Conservation (phyloP, 179 eudicot genomes). For the Carnegiea gigantea region DNA sequence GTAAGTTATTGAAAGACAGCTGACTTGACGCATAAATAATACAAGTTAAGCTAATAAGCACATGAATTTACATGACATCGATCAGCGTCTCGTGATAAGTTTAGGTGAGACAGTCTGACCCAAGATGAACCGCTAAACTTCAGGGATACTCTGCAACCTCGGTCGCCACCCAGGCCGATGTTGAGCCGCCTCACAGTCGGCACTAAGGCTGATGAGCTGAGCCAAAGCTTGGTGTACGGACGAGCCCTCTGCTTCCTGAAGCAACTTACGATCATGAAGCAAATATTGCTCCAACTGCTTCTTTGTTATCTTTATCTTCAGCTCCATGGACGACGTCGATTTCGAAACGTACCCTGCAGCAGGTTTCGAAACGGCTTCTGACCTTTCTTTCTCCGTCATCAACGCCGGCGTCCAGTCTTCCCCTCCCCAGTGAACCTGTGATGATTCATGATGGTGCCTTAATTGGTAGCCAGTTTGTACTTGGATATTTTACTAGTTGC, state of each 20-base stretch:
- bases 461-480: too few species aligned
- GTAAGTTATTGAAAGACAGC: background rate
- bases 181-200: background rate
- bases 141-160: background rate
- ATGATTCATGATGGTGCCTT: background rate
- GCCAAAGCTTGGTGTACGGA: slow-evolving; percentile 1
- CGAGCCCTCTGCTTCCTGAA: background rate
- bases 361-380: background rate
- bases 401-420: slow-evolving; percentile 9
- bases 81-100: too few species aligned
- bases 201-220: background rate
- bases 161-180: slow-evolving; percentile 2
- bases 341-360: background rate
- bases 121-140: background rate
- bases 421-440: background rate
- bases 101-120: too few species aligned
- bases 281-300: slow-evolving; percentile 3
- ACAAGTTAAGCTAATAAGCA: background rate
- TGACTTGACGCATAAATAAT: background rate
- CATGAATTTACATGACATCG: too few species aligned
- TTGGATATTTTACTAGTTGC: too few species aligned
- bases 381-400: background rate
- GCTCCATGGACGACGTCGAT: background rate
- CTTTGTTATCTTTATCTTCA: slow-evolving; percentile 2
- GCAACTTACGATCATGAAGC: background rate